Evolutionary conservation across 331 rosid genomes (phyloP).

Genomic region (Spiraea crenata): DNA sequence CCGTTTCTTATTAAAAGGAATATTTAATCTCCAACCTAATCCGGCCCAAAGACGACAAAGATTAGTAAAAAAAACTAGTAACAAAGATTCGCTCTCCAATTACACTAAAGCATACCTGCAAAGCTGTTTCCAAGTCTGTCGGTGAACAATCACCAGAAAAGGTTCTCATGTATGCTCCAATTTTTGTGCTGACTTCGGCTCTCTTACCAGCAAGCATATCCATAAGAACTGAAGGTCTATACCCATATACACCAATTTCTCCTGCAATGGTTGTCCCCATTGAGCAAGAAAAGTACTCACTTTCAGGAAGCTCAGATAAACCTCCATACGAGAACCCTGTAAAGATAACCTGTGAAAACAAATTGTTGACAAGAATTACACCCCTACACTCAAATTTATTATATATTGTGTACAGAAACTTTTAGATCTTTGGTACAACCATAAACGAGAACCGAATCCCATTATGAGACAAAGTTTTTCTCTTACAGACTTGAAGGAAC

Average conservation of each 20-base stretch:
- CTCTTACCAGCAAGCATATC: slow-evolving; percentile 99
- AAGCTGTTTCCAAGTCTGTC: slow-evolving; percentile 91
- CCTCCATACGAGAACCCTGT: slow-evolving; percentile 99
- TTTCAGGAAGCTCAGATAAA: slow-evolving; percentile 85
- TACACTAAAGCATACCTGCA: slow-evolving; percentile 81
- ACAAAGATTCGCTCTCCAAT: too few species aligned
- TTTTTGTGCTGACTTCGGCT: slow-evolving; percentile 90
- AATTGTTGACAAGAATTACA: slow-evolving; percentile 31
- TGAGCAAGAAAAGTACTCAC: slow-evolving; percentile 83
- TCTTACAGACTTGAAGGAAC: background rate
- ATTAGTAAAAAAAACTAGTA: too few species aligned
- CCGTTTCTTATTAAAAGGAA: too few species aligned
- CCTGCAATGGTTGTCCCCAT: slow-evolving; percentile 97
- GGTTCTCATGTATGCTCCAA: slow-evolving; percentile 96
- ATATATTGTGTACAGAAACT: background rate
- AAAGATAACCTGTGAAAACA: slow-evolving; percentile 75
- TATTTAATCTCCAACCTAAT: too few species aligned
- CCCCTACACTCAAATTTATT: slow-evolving; percentile 1
- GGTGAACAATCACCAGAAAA: slow-evolving; percentile 97
- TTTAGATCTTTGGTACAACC: background rate
- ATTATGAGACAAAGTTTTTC: background rate
- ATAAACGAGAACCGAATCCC: slow-evolving; percentile 6
- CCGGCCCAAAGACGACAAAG: too few species aligned
- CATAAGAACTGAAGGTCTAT: slow-evolving; percentile 84
- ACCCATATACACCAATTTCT: slow-evolving; percentile 95